Evolutionary conservation across 2,329 filamentous ascomycete species (phyloP).

Genomic region (Xylariaceae sp.): DNA sequence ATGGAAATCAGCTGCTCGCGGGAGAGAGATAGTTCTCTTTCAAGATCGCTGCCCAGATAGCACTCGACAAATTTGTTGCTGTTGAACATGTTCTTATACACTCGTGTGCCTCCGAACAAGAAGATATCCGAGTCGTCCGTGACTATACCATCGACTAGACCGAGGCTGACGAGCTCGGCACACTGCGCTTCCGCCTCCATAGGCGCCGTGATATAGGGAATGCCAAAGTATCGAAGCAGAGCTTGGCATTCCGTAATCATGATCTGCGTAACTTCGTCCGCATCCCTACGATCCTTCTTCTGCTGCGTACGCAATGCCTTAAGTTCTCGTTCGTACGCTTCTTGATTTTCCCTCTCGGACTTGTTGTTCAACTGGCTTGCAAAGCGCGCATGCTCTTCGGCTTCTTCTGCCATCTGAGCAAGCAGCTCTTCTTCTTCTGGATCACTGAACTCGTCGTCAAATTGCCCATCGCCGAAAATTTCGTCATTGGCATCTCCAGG

Average conservation of each 20-base stretch:
- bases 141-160: slow-evolving; percentile 92
- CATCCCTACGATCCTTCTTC: slow-evolving; percentile 90
- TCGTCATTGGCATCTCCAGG: slow-evolving; percentile 26
- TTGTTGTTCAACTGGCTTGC: slow-evolving; percentile 79
- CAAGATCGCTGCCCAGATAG: slow-evolving; percentile 75
- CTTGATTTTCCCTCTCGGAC: slow-evolving; percentile 58
- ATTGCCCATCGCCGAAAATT: slow-evolving; percentile 50
- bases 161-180: slow-evolving; percentile 77
- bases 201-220: slow-evolving; percentile 93
- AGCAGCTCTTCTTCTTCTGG: slow-evolving; percentile 89
- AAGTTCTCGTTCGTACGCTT: slow-evolving; percentile 81
- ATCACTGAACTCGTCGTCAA: slow-evolving; percentile 65
- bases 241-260: slow-evolving; percentile 96
- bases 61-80: slow-evolving; percentile 97
- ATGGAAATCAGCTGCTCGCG: slow-evolving; percentile 83
- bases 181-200: slow-evolving; percentile 99
- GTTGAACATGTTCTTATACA: slow-evolving; percentile 99
- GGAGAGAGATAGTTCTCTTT: slow-evolving; percentile 80
- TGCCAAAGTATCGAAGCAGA: slow-evolving; percentile 78
- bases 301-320: slow-evolving; percentile 86
- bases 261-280: slow-evolving; percentile 91
- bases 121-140: slow-evolving; percentile 97
- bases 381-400: slow-evolving; percentile 89
- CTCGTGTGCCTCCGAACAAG: slow-evolving; percentile 87
- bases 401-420: slow-evolving; percentile 78